Evolutionary conservation across 108 stramenopile species (phyloP).

Genomic region (Pseudonitzschia multiseries): DNA sequence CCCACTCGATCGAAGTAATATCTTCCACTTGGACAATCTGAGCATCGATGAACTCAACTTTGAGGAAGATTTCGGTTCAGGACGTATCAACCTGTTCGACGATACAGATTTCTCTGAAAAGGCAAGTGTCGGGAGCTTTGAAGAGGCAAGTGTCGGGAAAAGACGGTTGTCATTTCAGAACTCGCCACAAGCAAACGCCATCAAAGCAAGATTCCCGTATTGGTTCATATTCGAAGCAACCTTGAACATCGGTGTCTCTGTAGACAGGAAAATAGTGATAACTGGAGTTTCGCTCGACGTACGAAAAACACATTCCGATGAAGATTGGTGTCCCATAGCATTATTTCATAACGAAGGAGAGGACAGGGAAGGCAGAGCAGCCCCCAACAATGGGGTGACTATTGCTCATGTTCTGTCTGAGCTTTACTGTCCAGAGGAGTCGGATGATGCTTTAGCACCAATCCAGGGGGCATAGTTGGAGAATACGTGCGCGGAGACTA

Average conservation of each 20-base stretch:
- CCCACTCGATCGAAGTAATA: not conserved
- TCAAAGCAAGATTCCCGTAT: not conserved
- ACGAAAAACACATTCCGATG: not conserved
- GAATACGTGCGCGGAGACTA: too few relatives aligned
- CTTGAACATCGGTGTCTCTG: not conserved
- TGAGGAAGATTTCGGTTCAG: not conserved
- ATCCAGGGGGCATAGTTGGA: too few relatives aligned
- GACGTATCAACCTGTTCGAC: not conserved
- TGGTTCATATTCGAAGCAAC: not conserved
- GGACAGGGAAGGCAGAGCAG: not conserved
- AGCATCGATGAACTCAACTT: not conserved
- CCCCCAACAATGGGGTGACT: constrained; percentile 8
- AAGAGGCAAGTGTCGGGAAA: not conserved
- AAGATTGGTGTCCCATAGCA: not conserved
- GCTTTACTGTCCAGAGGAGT: not conserved
- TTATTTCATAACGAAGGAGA: not conserved
- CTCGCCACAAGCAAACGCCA: not conserved
- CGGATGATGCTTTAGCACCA: not conserved
- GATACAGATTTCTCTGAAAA: not conserved
- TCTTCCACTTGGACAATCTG: not conserved
- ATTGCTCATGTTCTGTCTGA: constrained; percentile 8
- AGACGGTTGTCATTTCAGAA: not conserved
- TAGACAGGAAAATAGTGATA: not conserved
- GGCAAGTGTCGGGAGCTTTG: not conserved
- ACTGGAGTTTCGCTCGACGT: not conserved